Evolutionary conservation across 805 yeast species (phyloP).

Genomic region (Dipodascopsis uninucleata): DNA sequence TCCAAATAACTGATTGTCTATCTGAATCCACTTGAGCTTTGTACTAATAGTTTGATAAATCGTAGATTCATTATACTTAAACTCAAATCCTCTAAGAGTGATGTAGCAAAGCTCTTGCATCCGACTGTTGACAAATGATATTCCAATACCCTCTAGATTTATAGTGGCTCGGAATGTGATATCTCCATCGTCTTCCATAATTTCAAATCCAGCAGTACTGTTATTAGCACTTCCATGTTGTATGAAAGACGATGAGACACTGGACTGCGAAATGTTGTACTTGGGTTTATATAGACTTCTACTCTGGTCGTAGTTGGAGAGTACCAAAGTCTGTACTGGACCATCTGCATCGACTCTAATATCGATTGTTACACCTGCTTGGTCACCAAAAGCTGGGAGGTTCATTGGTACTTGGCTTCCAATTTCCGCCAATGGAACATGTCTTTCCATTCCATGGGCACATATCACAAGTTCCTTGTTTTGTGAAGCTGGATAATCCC

Average conservation of each 20-base stretch:
- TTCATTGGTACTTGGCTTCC: slow-evolving; percentile 88
- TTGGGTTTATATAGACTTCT: slow-evolving; percentile 66
- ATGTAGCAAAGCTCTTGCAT: slow-evolving; percentile 77
- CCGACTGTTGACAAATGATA: slow-evolving; percentile 72
- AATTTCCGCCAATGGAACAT: slow-evolving; percentile 84
- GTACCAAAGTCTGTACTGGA: slow-evolving; percentile 81
- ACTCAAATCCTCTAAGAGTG: slow-evolving; percentile 76
- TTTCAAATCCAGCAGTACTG: slow-evolving; percentile 28
- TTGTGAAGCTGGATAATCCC: slow-evolving; percentile 93
- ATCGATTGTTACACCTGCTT: slow-evolving; percentile 52
- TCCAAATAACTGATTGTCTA: slow-evolving; percentile 88
- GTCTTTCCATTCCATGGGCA: slow-evolving; percentile 68
- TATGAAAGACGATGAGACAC: slow-evolving; percentile 2
- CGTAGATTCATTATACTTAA: slow-evolving; percentile 78
- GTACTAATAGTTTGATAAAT: slow-evolving; percentile 73
- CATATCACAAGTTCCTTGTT: slow-evolving; percentile 75
- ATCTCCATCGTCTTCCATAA: slow-evolving; percentile 50
- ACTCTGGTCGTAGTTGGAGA: slow-evolving; percentile 76
- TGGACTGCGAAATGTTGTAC: slow-evolving; percentile 24
- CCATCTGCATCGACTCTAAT: slow-evolving; percentile 95
- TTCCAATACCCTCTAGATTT: slow-evolving; percentile 73
- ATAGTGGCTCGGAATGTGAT: slow-evolving; percentile 53
- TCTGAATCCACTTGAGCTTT: slow-evolving; percentile 90
- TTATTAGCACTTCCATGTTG: no score
- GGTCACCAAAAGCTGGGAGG: slow-evolving; percentile 47